Conservation (phyloP, 2,329 filamentous ascomycete species). For the Aspergillus versicolor region DNA sequence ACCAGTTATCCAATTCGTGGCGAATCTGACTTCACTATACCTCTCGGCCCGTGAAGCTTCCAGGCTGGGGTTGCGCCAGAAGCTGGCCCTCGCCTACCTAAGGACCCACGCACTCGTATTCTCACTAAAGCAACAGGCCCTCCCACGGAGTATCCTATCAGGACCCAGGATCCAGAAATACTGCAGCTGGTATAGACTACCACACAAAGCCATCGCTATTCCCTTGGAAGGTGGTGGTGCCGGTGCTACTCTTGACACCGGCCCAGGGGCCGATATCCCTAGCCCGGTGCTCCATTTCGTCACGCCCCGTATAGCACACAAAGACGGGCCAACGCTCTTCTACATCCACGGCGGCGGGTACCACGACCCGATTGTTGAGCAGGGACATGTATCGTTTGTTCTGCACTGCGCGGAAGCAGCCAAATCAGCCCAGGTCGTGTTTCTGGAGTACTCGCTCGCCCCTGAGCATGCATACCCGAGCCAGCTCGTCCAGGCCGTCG, state of each 20-base stretch:
- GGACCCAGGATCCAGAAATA: neutral
- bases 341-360: neutral
- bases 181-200: neutral
- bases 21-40: neutral
- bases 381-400: neutral
- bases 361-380: neutral
- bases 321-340: neutral
- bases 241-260: neutral
- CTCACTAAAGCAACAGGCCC: neutral
- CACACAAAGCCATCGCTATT: neutral
- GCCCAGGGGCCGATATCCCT: neutral
- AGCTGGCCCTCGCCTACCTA: neutral
- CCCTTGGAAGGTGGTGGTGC: too few species aligned
- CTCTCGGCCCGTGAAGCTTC: neutral
- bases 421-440: neutral
- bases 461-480: neutral
- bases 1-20: neutral
- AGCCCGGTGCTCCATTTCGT: neutral
- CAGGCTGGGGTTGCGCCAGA: neutral
- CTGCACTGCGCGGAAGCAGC: neutral
- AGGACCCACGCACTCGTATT: neutral
- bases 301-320: neutral
- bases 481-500: neutral
- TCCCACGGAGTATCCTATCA: neutral
- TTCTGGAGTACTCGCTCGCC: neutral